Evolutionary conservation across 2,329 filamentous ascomycete genomes (phyloP), one percentile per base, ranked within the genome.

Genomic region (Hypoxylon sp.): DNA sequence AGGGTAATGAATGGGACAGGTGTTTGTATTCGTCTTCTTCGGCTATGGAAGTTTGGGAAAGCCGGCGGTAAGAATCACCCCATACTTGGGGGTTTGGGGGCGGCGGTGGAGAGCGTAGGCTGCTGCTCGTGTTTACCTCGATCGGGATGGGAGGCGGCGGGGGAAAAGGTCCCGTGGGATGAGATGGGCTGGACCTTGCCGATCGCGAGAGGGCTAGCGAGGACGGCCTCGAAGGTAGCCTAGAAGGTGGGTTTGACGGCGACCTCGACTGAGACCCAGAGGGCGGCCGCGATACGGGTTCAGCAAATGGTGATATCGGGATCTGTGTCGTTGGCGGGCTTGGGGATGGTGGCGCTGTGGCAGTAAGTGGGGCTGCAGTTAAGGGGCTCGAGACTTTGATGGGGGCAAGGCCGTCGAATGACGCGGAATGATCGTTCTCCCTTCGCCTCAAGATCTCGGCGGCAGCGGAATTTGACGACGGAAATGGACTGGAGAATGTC

Each of bases 401-500:
- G 6, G 74, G 73, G 20, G 69, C 48, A n/a, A 73, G 68, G 2
- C 73, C 72, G 3, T 74, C 73, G 15, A 69, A 64, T 0, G 73
- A 69, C 13, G 71, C 71, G 5, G 66, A 68, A 20, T 59, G 62
- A 13, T 72, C 71, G 15, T 65, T 70, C 47, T 73, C 74, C 44
- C 72, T 76, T 1, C 74, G 67, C 22, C 68, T 73, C 53, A 75
- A 73, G 10, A 80, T 70, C 1, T 73, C 74, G 0, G 74, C 72
- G 0, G 74, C 72, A 1, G 75, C 74, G 64, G 74, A 77, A 19
- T 69, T 76, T 6, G 74, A 75, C 1, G 77, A 73, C 1, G 76
- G 70, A 0, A 72, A 66, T 4, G 75, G 68, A 22, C 74, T 74
- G 1, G 76, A 76, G 53, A 78, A 78, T 5, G 70, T 75, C 15